Percentiles rank a stretch among this genome's conserved stretches.
These are phyloP conservation scores for Acanthamoeba royreba DNA, from an alignment of 208 protist genomes.

Conservation along the genomic window DNA sequence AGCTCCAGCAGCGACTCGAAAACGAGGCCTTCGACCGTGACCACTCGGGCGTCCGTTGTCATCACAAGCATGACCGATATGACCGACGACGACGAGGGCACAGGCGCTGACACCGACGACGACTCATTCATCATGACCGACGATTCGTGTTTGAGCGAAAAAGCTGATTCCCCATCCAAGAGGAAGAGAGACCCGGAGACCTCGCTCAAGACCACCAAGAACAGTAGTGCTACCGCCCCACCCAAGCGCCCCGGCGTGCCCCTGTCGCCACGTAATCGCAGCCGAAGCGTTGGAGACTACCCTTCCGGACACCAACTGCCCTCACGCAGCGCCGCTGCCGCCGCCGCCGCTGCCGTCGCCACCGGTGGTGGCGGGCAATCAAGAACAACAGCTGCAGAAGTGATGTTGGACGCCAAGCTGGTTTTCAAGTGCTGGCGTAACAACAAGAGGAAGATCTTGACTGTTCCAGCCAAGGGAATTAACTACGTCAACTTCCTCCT, in stretches of 20 bases:
- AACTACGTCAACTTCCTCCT: neutral
- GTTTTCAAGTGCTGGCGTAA: neutral
- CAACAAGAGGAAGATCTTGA: neutral
- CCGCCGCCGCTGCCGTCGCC: no score
- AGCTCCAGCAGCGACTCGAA: no score
- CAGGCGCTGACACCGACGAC: neutral
- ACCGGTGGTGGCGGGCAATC: no score
- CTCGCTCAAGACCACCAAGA: no score
- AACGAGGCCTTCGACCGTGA: no score
- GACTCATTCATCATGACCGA: neutral
- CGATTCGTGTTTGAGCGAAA: neutral
- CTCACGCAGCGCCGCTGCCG: neutral
- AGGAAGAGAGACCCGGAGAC: neutral
- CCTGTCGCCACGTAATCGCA: neutral
- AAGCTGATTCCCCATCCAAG: neutral
- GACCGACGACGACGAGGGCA: neutral
- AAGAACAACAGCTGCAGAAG: neutral
- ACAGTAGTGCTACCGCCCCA: neutral
- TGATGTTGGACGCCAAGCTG: neutral
- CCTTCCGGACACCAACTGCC: no score
- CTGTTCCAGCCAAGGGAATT: neutral
- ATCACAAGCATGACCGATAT: neutral
- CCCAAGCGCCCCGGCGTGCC: neutral
- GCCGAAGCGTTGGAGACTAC: neutral
- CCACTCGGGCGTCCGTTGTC: no score